A percentile compares a stretch with the other conserved stretches of the same genome.
These are phyloP conservation scores for Neurospora hispaniola DNA, from an alignment of 495 filamentous ascomycete genomes.

Conservation along the genomic window DNA sequence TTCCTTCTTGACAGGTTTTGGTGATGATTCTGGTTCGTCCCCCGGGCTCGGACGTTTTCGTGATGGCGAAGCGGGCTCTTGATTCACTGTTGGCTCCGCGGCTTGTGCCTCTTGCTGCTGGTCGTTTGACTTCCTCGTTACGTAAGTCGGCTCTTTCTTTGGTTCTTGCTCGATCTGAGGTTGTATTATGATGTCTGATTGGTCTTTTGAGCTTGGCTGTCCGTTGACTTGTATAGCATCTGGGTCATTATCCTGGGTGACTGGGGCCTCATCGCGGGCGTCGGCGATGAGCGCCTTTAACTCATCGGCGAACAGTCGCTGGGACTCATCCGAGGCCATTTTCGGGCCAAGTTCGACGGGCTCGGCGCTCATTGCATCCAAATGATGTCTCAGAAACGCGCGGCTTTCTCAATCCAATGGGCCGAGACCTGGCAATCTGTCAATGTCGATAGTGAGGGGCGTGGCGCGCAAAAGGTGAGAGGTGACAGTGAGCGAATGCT, in stretches of 20 bases:
- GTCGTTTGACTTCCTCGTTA: not conserved
- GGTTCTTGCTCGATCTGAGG: not conserved
- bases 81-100: not conserved
- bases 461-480: not conserved
- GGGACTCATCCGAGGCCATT: not conserved
- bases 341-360: not conserved
- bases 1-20: slow-evolving; percentile 3
- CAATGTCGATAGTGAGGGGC: not conserved
- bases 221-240: not conserved
- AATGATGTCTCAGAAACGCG: not conserved
- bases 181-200: not conserved
- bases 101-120: not conserved
- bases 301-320: not conserved
- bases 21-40: slow-evolving; percentile 1
- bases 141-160: not conserved
- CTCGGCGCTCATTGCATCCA: not conserved
- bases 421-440: not conserved
- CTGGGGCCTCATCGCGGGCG: not conserved
- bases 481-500: not conserved
- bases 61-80: slow-evolving; percentile 3
- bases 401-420: not conserved
- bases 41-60: slow-evolving; percentile 2
- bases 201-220: not conserved
- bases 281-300: not conserved
- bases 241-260: not conserved